Percentiles rank a stretch among this genome's conserved stretches.
phyloP scores from a whole-genome alignment of 805 yeast genomes.

The Middelhovenomyces tepae region DNA sequence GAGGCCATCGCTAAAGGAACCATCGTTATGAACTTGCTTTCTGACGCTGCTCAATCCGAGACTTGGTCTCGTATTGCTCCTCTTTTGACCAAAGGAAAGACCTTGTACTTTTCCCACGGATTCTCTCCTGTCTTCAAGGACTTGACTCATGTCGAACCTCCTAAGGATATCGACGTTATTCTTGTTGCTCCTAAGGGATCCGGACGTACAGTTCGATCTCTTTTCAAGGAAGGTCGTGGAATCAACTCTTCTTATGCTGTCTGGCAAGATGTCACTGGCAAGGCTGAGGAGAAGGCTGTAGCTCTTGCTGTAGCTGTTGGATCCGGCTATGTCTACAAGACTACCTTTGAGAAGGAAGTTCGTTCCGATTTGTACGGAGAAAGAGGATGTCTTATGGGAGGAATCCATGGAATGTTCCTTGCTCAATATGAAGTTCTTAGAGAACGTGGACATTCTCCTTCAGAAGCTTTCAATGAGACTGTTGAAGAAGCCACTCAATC shows the following conservation, averaged over 20 bases:
- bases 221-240: slow-evolving; percentile 99
- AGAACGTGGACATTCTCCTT: slow-evolving; percentile 99
- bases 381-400: slow-evolving; percentile 99
- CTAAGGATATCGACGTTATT: slow-evolving; percentile 90
- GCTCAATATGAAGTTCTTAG: slow-evolving; percentile 99
- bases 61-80: slow-evolving; percentile 89
- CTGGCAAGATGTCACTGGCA: slow-evolving; percentile 98
- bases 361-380: slow-evolving; percentile 99
- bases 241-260: slow-evolving; percentile 99
- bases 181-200: slow-evolving; percentile 99
- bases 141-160: slow-evolving; percentile 93
- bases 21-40: slow-evolving; percentile 91
- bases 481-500: slow-evolving; percentile 99
- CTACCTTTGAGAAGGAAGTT: slow-evolving; percentile 98
- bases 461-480: slow-evolving; percentile 99
- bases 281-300: slow-evolving; percentile 98
- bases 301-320: slow-evolving; percentile 99
- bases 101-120: slow-evolving; percentile 98
- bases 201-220: slow-evolving; percentile 98
- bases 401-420: slow-evolving; percentile 99
- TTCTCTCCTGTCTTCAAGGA: slow-evolving; percentile 99
- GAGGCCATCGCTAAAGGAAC: slow-evolving; percentile 94
- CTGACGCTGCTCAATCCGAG: slow-evolving; percentile 99
- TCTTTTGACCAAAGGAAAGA: slow-evolving; percentile 90
- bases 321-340: slow-evolving; percentile 99